Evolutionary conservation across 73 alveolate genomes (phyloP).

Genomic region (Paramecium tetraurelia): DNA sequence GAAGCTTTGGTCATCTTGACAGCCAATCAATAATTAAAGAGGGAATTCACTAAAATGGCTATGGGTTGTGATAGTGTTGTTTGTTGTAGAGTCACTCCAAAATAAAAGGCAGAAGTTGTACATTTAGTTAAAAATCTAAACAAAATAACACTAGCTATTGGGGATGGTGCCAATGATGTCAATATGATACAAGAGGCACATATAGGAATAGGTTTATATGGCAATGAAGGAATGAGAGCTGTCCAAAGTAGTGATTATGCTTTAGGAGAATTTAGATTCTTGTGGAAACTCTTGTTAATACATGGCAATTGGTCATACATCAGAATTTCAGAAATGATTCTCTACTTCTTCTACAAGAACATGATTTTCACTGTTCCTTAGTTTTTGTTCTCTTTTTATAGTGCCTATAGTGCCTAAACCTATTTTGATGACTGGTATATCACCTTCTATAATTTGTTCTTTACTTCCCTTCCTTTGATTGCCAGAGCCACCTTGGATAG

Average conservation of each 20-base stretch:
- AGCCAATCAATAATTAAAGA: not conserved
- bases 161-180: conserved; percentile 97
- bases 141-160: conserved; percentile 82
- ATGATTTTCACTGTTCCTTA: conserved; percentile 62
- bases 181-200: conserved; percentile 83
- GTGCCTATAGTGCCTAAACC: conserved; percentile 73
- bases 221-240: conserved; percentile 97
- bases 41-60: conserved; percentile 65
- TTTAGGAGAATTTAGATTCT: conserved; percentile 85
- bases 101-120: conserved; percentile 81
- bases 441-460: conserved; percentile 65
- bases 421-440: conserved; percentile 72
- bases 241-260: conserved; percentile 93
- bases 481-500: conserved; percentile 67
- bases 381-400: conserved; percentile 54
- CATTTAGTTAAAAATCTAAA: conserved; percentile 72
- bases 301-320: conserved; percentile 93
- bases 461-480: conserved; percentile 67
- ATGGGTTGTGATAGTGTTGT: conserved; percentile 76
- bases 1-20: not conserved
- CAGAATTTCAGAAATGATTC: conserved; percentile 84
- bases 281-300: conserved; percentile 82
- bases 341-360: conserved; percentile 89
- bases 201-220: conserved; percentile 88
- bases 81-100: conserved; percentile 89